Percentiles rank a stretch among this genome's conserved stretches.
Evolutionary conservation across 352 stramenopile genomes (phyloP).

Genomic region (Phytopythium boreale): DNA sequence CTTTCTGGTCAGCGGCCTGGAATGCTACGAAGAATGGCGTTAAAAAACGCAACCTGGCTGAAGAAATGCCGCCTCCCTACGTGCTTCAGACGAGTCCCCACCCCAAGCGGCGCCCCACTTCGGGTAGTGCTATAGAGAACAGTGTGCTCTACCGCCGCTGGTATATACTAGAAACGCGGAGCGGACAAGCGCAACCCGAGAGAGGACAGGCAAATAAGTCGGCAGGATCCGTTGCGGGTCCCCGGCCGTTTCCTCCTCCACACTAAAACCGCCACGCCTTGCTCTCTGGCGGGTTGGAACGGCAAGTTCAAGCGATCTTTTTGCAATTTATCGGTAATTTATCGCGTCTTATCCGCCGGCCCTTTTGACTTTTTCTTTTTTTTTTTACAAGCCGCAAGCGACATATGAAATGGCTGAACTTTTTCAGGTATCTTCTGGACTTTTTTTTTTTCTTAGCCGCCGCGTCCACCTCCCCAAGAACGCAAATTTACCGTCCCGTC

Average conservation of each 20-base stretch:
- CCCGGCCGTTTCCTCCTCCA: no score
- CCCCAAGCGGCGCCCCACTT: no score
- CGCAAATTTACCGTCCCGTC: constrained; percentile 7
- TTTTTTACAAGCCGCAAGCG: not conserved
- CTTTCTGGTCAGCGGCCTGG: not conserved
- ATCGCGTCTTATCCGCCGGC: not conserved
- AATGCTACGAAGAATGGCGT: not conserved
- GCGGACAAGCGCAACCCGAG: not conserved
- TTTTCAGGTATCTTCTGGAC: not conserved
- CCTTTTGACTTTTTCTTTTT: not conserved
- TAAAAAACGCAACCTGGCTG: constrained; percentile 1
- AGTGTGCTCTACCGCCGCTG: not conserved
- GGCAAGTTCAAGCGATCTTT: constrained; percentile 6
- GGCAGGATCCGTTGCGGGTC: no score
- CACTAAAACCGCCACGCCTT: not conserved
- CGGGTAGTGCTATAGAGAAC: no score
- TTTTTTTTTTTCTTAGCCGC: not conserved
- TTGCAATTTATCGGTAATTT: not conserved
- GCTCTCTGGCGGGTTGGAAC: not conserved
- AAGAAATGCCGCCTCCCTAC: not conserved
- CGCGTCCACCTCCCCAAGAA: no score
- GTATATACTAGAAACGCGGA: not conserved
- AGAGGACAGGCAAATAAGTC: constrained; percentile 3
- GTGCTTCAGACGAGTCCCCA: not conserved
- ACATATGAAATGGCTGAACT: not conserved